Conservation (phyloP, 2,329 filamentous ascomycete genomes). For the Talaromyces sp. region DNA sequence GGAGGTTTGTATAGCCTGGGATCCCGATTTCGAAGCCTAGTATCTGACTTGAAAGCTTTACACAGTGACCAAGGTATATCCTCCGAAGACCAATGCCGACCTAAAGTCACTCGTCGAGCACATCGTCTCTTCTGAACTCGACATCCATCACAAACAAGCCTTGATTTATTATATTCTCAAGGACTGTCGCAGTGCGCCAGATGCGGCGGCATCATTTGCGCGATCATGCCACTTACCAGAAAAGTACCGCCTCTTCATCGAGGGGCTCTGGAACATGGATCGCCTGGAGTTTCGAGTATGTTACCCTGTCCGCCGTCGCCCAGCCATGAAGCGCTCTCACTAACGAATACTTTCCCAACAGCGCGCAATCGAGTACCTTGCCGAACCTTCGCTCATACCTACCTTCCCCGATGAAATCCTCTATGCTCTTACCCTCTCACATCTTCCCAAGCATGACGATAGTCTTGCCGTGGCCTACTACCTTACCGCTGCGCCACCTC, state of each 20-base stretch:
- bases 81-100: conserved; percentile 69
- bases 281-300: conserved; percentile 66
- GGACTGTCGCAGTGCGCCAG: conserved; percentile 63
- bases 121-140: conserved; percentile 66
- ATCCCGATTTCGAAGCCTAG: conserved; percentile 6
- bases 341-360: conserved; percentile 34
- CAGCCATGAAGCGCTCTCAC: not conserved
- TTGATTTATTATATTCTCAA: conserved; percentile 82
- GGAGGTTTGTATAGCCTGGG: conserved; percentile 56
- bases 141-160: conserved; percentile 77
- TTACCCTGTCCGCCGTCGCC: not conserved
- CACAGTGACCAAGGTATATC: conserved; percentile 67
- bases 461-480: conserved; percentile 76
- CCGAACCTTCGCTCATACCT: conserved; percentile 75
- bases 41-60: conserved; percentile 12
- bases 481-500: conserved; percentile 71
- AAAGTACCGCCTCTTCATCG: conserved; percentile 79
- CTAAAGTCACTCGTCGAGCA: conserved; percentile 71
- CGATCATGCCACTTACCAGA: conserved; percentile 66
- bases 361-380: conserved; percentile 72
- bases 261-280: conserved; percentile 81
- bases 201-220: conserved; percentile 63
- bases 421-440: conserved; percentile 63
- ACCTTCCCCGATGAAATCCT: conserved; percentile 86
- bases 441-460: conserved; percentile 62